Evolutionary conservation across 306 rosid genomes (phyloP), one percentile per base, ranked within the genome.

Genomic region (Oxytropis ochrocephala): DNA sequence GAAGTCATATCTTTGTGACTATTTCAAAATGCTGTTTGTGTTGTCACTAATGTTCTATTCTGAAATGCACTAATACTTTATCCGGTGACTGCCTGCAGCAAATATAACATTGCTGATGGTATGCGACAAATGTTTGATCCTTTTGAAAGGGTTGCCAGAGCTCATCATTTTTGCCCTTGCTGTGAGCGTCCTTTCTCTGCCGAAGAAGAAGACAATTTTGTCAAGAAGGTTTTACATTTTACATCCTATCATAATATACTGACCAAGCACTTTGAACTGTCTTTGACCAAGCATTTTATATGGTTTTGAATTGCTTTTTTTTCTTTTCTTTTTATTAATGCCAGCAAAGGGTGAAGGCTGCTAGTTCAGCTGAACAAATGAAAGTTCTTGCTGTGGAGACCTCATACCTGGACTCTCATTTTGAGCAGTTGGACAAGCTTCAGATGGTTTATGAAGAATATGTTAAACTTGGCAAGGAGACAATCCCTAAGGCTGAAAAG

Each of bases 71-170:
- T 86, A 42, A 82, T 61, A 70, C 32, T 69, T 54, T 78, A 38
- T 82, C 59, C 68, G 78, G 72, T 80, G 62, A 65, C 67, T 67
- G 3, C 78, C 67, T 85, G 81, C 86, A 93, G 98, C 90, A 86
- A 90, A 73, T 88, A 78, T 86, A 88, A 87, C 81, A 78, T 88
- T 55, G 90, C 94, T 24, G 97, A 85, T 85, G 98, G 98, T 77
- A 90, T 93, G 97, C 86, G 89, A 41, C 91, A 86, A 69, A 88
- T 90, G 96, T 85, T 93, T 85, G 98, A 90, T 88, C 97, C 96
- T 60, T 93, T 90, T 78, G 98, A 90, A 83, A 85, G 85, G 82
- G 89, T 85, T 75, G 97, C 98, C 48, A 93, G 98, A 55, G 97
- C 90, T 65, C 83, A 81, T 84, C 98, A 93, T 74, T 11, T 82